A percentile compares a stretch with the other conserved stretches of the same genome.
These are phyloP conservation scores for Pichia heedii DNA, from an alignment of 805 yeast genomes.

Conservation along the genomic window DNA sequence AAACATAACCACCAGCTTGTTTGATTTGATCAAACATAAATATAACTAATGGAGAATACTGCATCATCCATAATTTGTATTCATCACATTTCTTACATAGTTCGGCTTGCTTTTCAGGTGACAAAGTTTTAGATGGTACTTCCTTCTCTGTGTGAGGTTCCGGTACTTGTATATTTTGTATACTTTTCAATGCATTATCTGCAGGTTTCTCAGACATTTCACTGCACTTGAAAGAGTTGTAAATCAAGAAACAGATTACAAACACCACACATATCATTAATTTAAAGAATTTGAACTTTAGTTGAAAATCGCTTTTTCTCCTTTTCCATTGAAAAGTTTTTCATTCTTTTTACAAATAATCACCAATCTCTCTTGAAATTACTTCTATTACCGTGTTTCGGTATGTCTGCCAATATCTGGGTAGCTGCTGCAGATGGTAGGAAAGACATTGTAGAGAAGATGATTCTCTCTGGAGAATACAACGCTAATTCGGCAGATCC, in stretches of 20 bases:
- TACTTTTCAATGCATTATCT: no score
- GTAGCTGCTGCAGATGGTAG: conserved; percentile 88
- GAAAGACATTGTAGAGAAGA: conserved; percentile 44
- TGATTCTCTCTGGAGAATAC: conserved; percentile 40
- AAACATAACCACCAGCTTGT: conserved; percentile 47
- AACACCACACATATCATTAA: no score
- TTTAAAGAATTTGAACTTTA: no score
- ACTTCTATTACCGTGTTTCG: no score
- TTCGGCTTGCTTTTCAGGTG: conserved; percentile 5
- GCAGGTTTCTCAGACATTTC: no score
- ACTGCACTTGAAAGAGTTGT: no score
- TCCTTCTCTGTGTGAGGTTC: background rate
- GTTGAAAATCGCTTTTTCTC: no score
- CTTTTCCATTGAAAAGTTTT: no score
- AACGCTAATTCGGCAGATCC: conserved; percentile 75
- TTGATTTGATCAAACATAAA: conserved; percentile 82
- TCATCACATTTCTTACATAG: conserved; percentile 67
- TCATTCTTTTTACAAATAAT: no score
- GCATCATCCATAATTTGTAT: conserved; percentile 70
- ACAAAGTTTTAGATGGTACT: background rate
- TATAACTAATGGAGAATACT: conserved; percentile 73
- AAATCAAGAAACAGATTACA: no score
- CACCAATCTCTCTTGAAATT: no score
- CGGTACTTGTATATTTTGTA: no score
- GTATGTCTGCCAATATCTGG: conserved; percentile 58